Conservation (phyloP, 768 basidiomycete genomes). For the Mycena filopes region DNA sequence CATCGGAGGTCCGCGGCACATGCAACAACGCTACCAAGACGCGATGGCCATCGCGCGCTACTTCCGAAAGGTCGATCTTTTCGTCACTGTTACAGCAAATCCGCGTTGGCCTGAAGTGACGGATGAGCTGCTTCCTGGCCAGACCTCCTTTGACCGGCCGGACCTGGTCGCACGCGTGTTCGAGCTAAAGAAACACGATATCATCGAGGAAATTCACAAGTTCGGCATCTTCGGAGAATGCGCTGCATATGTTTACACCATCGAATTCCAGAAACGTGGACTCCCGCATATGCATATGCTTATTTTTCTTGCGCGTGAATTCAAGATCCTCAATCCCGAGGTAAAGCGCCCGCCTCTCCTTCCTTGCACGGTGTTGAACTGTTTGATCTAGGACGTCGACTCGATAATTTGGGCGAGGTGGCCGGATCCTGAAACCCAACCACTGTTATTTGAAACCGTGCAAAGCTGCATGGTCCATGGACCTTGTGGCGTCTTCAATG, state of each 20-base stretch:
- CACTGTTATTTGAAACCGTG: slow-evolving; percentile 35
- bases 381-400: neutral
- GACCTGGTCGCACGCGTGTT: slow-evolving; percentile 62
- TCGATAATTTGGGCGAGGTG: neutral
- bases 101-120: slow-evolving; percentile 1
- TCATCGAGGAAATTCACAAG: slow-evolving; percentile 49
- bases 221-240: slow-evolving; percentile 53
- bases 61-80: slow-evolving; percentile 8
- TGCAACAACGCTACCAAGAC: slow-evolving; percentile 49
- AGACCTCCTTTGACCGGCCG: slow-evolving; percentile 55
- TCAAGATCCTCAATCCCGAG: slow-evolving; percentile 19
- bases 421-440: slow-evolving; percentile 34
- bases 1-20: slow-evolving; percentile 40
- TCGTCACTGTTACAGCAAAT: slow-evolving; percentile 7
- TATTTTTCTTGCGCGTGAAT: slow-evolving; percentile 41
- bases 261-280: slow-evolving; percentile 58
- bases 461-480: slow-evolving; percentile 53
- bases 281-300: slow-evolving; percentile 57
- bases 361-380: no score
- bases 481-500: slow-evolving; percentile 42
- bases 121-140: slow-evolving; percentile 47
- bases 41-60: slow-evolving; percentile 51
- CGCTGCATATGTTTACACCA: slow-evolving; percentile 54
- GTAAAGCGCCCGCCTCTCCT: no score
- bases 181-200: slow-evolving; percentile 49